Evolutionary conservation across 2,329 filamentous ascomycete genomes (phyloP), one percentile per base, ranked within the genome.

Genomic region (Claviceps purpurea): DNA sequence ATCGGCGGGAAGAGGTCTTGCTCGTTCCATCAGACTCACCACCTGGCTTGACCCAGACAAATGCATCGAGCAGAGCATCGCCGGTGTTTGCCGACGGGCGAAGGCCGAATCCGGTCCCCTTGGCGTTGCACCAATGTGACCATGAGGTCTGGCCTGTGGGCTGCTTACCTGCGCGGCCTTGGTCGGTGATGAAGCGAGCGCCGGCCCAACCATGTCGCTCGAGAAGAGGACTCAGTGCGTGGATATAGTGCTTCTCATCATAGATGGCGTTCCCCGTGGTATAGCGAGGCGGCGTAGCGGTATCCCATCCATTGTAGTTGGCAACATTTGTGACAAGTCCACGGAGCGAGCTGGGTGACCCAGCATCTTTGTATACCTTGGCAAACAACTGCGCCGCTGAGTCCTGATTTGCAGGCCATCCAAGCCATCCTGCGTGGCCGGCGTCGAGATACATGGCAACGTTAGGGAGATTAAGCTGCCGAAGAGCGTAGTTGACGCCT

Each of bases 1-100:
- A 52, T 44, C 51, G 24, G 22, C 8, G n/a, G 61, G 62, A 2
- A 58, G 57, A 38, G 49, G 59, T 16, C 51, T 55, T 13, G 55
- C 61, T 26, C 59, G 60, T 42, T 48, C 47, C 47, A 56, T 75
- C 73, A 45, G 70, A 85, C 62, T 77, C 75, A 55, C 75, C 74
- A 56, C 82, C 82, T 4, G 82, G 82, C 74, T 85, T 86, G 58
- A 85, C 70, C 82, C 82, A 85, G 53, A 85, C 82, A 57, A 85
- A 82, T 42, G 82, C 80, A 63, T 86, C 83, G 38, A 76, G 70
- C 18, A 82, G 68, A 1, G 66, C 61, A 56, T 80, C 73, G 14
- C 77, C 78, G 8, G 82, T 85, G 61, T 78, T 70, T n/a, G 79
- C 72, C 3, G 76, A 77, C 1, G 81, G 81, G n/a, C 79, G 75